Evolutionary conservation across 2,329 filamentous ascomycete species (phyloP).

Genomic region (Purpureocillium takamizusanense): DNA sequence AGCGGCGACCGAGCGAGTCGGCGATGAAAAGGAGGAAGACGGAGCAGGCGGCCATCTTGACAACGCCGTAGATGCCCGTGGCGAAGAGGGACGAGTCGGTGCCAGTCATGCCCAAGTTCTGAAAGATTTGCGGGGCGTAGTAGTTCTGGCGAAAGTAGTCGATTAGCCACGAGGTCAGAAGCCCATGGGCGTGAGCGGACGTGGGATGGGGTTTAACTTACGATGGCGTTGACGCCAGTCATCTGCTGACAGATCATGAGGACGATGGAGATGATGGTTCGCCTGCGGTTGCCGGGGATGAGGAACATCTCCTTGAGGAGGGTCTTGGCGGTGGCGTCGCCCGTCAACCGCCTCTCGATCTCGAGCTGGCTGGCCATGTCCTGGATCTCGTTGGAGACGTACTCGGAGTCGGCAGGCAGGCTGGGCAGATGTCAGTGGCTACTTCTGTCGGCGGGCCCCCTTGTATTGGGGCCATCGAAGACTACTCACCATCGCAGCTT

Average conservation of each 20-base stretch:
- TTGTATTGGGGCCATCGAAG: too few relatives aligned
- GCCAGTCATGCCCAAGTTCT: conserved; percentile 48
- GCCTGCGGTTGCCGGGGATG: conserved; percentile 52
- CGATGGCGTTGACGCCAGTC: conserved; percentile 49
- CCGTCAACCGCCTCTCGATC: conserved; percentile 48
- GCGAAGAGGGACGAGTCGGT: conserved; percentile 56
- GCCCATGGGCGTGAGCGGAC: not conserved
- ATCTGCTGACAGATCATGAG: conserved; percentile 64
- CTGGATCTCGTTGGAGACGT: conserved; percentile 48
- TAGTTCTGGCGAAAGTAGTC: conserved; percentile 37
- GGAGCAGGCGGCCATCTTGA: conserved; percentile 57
- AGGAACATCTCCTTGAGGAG: conserved; percentile 56
- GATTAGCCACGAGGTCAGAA: not conserved
- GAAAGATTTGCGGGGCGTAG: conserved; percentile 63
- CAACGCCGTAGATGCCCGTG: conserved; percentile 64
- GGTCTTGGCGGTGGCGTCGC: conserved; percentile 43
- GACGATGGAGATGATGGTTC: conserved; percentile 51
- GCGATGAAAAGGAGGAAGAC: conserved; percentile 58
- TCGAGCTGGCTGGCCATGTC: conserved; percentile 56
- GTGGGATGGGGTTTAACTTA: conserved; percentile 34
- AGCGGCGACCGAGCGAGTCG: conserved; percentile 58
- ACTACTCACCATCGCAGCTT: conserved; percentile 30
- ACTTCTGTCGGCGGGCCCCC: too few relatives aligned
- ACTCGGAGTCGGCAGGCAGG: conserved; percentile 44
- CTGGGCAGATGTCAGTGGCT: conserved; percentile 12